Evolutionary conservation across 208 protist species (phyloP).

Genomic region (Crithidia expoeki): DNA sequence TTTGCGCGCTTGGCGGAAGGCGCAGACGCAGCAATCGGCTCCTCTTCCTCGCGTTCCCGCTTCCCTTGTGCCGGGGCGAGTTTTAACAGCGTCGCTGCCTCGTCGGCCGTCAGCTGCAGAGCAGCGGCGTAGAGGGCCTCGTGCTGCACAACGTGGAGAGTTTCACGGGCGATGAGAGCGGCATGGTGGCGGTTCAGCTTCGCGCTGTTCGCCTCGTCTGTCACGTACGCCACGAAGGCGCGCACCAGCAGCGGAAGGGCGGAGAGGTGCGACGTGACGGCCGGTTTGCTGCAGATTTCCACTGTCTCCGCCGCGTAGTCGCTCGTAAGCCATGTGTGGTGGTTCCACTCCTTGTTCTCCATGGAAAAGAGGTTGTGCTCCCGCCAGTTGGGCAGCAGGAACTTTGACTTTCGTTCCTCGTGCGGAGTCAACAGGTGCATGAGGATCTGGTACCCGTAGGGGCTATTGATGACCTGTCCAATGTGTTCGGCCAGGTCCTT

Average conservation of each 20-base stretch:
- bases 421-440: constrained; percentile 87
- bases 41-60: constrained; percentile 38
- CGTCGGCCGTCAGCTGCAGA: constrained; percentile 52
- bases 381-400: constrained; percentile 82
- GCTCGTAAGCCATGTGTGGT: constrained; percentile 85
- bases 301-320: constrained; percentile 74
- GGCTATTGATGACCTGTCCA: constrained; percentile 77
- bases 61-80: constrained; percentile 61
- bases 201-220: constrained; percentile 29
- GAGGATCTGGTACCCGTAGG: constrained; percentile 84
- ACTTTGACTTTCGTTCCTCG: constrained; percentile 62
- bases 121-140: constrained; percentile 66
- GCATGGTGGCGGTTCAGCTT: constrained; percentile 73
- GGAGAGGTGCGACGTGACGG: constrained; percentile 73
- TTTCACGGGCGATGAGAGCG: constrained; percentile 74
- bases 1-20: constrained; percentile 3
- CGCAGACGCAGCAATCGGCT: neutral
- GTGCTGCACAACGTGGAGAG: constrained; percentile 56
- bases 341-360: constrained; percentile 84
- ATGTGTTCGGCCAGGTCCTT: constrained; percentile 72
- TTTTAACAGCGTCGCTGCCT: constrained; percentile 39
- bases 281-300: constrained; percentile 83
- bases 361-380: constrained; percentile 86
- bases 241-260: constrained; percentile 67
- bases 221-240: constrained; percentile 53